Percentiles rank a stretch among this genome's conserved stretches.
These are phyloP conservation scores for Monilinia aucupariae DNA, from an alignment of 2,329 filamentous ascomycete genomes.

Conservation along the genomic window DNA sequence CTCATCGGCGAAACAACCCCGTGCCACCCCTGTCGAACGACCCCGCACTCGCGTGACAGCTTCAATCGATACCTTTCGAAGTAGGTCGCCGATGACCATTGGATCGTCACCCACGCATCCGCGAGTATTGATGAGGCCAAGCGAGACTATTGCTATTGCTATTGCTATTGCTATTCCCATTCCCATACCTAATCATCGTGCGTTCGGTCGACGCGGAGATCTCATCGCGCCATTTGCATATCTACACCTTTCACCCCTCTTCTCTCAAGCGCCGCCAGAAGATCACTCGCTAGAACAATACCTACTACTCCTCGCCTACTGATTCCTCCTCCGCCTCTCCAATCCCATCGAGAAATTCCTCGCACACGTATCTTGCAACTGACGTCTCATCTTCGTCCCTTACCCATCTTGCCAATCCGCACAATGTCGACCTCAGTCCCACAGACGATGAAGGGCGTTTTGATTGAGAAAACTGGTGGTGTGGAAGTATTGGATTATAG, in stretches of 20 bases:
- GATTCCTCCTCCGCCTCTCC: background rate
- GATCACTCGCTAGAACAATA: background rate
- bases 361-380: background rate
- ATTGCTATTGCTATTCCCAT: no score
- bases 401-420: background rate
- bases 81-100: no score
- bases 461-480: constrained; percentile 67
- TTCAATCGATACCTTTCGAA: no score
- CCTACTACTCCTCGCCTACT: background rate
- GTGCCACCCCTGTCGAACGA: no score
- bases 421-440: constrained; percentile 23
- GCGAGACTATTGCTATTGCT: no score
- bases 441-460: constrained; percentile 54
- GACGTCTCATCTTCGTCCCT: background rate
- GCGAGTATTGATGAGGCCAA: no score
- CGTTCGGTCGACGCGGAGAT: no score
- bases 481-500: constrained; percentile 68
- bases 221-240: no score
- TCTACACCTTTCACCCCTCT: background rate
- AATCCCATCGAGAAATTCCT: background rate
- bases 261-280: background rate
- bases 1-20: no score
- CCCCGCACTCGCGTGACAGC: no score
- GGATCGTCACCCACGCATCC: no score
- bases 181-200: no score